A percentile compares a stretch with the other conserved stretches of the same genome.
Evolutionary conservation across 2,329 filamentous ascomycete species (phyloP).

Genomic region (Fusarium continuum): DNA sequence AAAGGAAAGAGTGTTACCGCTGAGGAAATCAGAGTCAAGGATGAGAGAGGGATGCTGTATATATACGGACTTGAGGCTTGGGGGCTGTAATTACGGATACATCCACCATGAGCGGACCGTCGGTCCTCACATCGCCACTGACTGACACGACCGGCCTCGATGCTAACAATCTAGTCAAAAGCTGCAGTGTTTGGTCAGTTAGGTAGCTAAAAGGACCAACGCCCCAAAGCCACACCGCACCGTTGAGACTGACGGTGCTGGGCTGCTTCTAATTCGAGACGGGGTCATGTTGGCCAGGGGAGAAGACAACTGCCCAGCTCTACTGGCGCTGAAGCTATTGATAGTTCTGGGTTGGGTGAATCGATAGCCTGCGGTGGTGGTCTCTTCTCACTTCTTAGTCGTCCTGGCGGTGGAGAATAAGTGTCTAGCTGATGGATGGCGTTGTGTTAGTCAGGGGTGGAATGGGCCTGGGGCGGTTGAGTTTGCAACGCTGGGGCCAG

Average conservation of each 20-base stretch:
- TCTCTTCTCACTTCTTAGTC: neutral
- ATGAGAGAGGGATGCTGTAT: neutral
- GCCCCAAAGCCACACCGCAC: neutral
- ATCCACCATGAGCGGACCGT: neutral
- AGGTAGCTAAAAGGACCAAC: too few species aligned
- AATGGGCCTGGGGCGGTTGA: neutral
- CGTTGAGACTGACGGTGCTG: neutral
- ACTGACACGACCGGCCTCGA: neutral
- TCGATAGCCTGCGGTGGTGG: constrained; percentile 29
- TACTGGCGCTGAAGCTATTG: constrained; percentile 23
- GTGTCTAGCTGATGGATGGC: neutral
- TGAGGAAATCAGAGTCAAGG: neutral
- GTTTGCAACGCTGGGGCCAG: neutral
- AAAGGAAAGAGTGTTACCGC: constrained; percentile 27
- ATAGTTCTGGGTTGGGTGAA: constrained; percentile 21
- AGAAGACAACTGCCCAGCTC: neutral
- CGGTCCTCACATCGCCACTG: constrained; percentile 1
- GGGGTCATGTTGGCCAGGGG: constrained; percentile 5
- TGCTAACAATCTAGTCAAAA: neutral
- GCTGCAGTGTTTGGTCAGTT: neutral
- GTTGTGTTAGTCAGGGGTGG: constrained; percentile 7
- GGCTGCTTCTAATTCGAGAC: constrained; percentile 8
- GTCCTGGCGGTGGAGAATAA: neutral
- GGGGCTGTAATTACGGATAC: constrained; percentile 10
- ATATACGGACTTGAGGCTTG: constrained; percentile 12